These are phyloP conservation scores for Lactarius deliciosus DNA, from an alignment of 768 basidiomycete species.

Conservation along the genomic window DNA sequence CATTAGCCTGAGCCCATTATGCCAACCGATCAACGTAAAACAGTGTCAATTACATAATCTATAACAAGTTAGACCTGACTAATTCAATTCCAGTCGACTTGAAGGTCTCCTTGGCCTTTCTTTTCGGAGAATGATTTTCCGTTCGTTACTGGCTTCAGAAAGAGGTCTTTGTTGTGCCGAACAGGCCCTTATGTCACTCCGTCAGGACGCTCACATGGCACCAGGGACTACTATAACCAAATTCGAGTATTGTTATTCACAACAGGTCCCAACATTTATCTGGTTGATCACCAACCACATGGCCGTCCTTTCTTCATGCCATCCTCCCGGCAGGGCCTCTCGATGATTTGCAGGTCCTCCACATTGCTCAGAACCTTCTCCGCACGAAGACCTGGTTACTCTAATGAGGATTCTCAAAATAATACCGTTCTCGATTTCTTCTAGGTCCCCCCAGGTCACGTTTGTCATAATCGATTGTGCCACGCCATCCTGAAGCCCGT, in stretches of 20 bases:
- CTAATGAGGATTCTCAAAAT: no score
- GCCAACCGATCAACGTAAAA: not conserved
- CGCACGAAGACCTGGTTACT: no score
- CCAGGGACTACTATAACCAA: not conserved
- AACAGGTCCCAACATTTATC: not conserved
- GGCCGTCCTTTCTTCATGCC: not conserved
- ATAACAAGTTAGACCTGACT: no score
- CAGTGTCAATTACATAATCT: not conserved
- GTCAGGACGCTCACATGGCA: not conserved
- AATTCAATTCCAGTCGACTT: no score
- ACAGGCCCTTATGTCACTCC: not conserved
- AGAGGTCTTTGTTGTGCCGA: not conserved
- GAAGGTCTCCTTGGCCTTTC: no score
- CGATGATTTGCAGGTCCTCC: not conserved
- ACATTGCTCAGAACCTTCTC: not conserved
- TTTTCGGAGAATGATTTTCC: not conserved
- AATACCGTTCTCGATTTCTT: no score
- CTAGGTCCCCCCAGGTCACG: no score
- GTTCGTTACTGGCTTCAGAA: not conserved
- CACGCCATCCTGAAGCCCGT: not conserved
- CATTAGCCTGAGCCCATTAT: no score
- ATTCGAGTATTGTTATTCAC: not conserved
- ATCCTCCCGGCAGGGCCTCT: not conserved
- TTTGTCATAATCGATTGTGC: not conserved
- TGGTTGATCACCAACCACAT: not conserved